A percentile compares a stretch with the other conserved stretches of the same genome.
Evolutionary conservation across 148 eudicot genomes (phyloP).

Genomic region (Simmondsia chinensis): DNA sequence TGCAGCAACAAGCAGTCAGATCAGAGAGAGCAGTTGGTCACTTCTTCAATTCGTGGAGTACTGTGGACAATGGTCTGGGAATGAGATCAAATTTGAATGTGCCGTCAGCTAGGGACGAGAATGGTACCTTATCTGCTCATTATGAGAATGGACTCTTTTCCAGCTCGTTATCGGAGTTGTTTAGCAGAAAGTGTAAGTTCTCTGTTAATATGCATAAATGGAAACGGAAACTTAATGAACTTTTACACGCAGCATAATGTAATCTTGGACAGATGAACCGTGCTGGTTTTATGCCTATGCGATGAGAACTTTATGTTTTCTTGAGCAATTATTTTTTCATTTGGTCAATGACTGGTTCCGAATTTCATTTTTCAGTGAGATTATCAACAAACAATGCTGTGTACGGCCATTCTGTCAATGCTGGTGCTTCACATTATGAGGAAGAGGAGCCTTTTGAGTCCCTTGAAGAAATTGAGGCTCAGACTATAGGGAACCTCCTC

Average conservation of each 20-base stretch:
- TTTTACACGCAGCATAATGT: no score
- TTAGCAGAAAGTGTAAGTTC: conserved; percentile 56
- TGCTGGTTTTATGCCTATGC: neutral
- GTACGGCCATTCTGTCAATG: conserved; percentile 46
- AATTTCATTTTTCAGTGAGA: conserved; percentile 34
- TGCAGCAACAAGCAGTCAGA: conserved; percentile 41
- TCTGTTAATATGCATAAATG: neutral
- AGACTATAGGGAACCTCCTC: conserved; percentile 85
- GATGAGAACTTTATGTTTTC: neutral
- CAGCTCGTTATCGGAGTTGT: conserved; percentile 64
- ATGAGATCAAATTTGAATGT: conserved; percentile 19
- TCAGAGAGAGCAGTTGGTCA: conserved; percentile 38
- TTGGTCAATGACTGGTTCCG: conserved; percentile 1
- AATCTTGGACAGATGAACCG: neutral
- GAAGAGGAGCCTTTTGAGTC: conserved; percentile 63
- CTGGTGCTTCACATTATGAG: conserved; percentile 43
- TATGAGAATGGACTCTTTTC: conserved; percentile 71
- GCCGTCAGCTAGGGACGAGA: conserved; percentile 29
- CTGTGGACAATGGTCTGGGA: conserved; percentile 27
- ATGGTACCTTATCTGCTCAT: conserved; percentile 28
- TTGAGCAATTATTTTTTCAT: neutral
- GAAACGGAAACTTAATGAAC: neutral
- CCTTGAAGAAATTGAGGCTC: conserved; percentile 89
- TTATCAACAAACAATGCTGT: conserved; percentile 30
- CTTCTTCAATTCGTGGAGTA: conserved; percentile 28